Base-by-base conservation (phyloP, 805 yeast species). In the Kodamaea kaohsiungensis region DNA sequence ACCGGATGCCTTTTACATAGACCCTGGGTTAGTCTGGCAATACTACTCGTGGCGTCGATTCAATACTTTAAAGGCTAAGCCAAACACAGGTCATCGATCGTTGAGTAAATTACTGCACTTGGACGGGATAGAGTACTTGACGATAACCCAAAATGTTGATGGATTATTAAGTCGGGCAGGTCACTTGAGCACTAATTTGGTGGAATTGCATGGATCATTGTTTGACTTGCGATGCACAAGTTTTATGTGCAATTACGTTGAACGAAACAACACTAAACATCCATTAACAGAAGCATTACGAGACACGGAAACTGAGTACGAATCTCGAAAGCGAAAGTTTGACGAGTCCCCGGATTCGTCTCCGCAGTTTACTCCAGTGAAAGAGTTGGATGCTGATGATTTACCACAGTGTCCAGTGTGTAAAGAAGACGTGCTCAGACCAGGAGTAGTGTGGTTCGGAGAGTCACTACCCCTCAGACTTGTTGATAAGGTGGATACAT, bases 381-480 rank as follows among this genome's bases (percentile, higher is more conserved):
- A 79, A n/a, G 65, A 71, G 13, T 69, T 90, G 1, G 70, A 76
- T 2, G 80, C 71, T 47, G 64, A 68, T 1, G 83, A 83, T 1
- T 75, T 90, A 9, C 97, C 97, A 1, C 79, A 69, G 40, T 91
- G 98, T 66, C 96, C 97, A 0, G 71, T 71, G 9, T 91, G 98
- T 65, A 65, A 73, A n/a, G 78, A 76, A 3, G 87, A 86, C 0
- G 65, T 88, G 10, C 70, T 91, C 54, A 75, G 97, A 18, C 98
- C 98, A 0, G 96, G 95, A 0, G 96, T 91, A 2, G 92, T 91
- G 5, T 91, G 97, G 97, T 90, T 88, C 70, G 97, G 97, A n/a
- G 98, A 91, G 68, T 79, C 91, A 13, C 71, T 91, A 46, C 90
- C 96, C 0, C 67, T 89, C 52, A 71, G 71, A 48, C 79, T 78